Evolutionary conservation across 2,329 filamentous ascomycete genomes (phyloP), one percentile per base, ranked within the genome.

Genomic region (Paecilomyces niveus): DNA sequence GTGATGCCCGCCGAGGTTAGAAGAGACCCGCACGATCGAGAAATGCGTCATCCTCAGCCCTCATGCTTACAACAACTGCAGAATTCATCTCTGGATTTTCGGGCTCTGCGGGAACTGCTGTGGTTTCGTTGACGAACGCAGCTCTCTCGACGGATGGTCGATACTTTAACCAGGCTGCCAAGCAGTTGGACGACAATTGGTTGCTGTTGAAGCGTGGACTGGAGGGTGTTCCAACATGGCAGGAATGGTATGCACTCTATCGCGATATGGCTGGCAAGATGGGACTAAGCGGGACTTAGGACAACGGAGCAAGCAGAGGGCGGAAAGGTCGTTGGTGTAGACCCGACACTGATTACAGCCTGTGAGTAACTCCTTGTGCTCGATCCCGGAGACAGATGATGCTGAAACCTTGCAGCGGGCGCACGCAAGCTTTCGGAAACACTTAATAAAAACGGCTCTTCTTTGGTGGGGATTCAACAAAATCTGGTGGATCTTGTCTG

Each of bases 121-220:
- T 99, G 55, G 83, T 99, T 58, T 94, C 92, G 2, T 83, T 85
- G 54, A 87, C 91, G 55, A 92, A 92, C 74, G 94, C 94, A 15
- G 90, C 91, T 13, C 79, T 99, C 58, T 91, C 94, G 11, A 99
- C 94, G 31, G 94, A 99, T 72, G 94, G 94, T 31, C 88, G 94
- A 64, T 99, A 99, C 76, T 99, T 97, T 82, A 97, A 96, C 77
- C 94, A 99, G 75, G 94, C 94, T 26, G 81, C 86, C 62, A 90
- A 92, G 68, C 91, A 99, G 74, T 84, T 99, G 31, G 94, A 97
- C 73, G 78, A 76, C 68, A 97, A 97, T 74, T 99, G 94, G 94
- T 80, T 84, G 54, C 80, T 99, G 49, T 80, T 99, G 61, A 99
- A 97, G 79, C 91, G 96, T 69, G 94, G 94, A 5, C 81, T 96